Evolutionary conservation across 208 protist species (phyloP).

Genomic region (Acanthamoeba rhysodes): DNA sequence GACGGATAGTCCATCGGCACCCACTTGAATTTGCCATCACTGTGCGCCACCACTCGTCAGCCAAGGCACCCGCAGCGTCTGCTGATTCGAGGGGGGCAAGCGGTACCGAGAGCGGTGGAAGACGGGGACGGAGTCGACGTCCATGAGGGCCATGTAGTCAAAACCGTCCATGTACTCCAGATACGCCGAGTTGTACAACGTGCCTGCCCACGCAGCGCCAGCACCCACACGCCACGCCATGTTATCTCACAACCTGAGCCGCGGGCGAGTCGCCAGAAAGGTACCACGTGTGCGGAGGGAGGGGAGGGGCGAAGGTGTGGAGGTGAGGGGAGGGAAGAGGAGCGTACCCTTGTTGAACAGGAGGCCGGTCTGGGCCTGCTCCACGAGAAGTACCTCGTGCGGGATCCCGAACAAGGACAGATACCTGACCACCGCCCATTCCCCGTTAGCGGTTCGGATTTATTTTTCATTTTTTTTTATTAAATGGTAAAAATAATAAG

Average conservation of each 20-base stretch:
- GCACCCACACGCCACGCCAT: no score
- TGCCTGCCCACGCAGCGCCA: not conserved
- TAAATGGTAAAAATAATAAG: no score
- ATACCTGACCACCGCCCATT: not conserved
- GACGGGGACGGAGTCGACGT: not conserved
- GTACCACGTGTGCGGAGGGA: no score
- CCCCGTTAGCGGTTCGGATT: no score
- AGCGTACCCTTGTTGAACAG: not conserved
- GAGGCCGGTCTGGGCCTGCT: not conserved
- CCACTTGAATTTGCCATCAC: no score
- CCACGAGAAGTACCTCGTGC: not conserved
- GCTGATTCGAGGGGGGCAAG: no score
- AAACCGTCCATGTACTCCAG: not conserved
- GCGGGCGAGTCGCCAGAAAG: no score
- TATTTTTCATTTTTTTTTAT: no score
- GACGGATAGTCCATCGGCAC: no score
- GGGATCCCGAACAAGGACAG: not conserved
- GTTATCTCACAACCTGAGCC: no score
- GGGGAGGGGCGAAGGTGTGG: not conserved
- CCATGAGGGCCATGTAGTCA: not conserved
- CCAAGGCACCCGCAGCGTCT: no score
- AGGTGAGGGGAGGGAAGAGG: not conserved
- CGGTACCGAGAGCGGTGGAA: not conserved
- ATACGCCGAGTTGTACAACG: not conserved
- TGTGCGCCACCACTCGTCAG: not conserved